A percentile compares a stretch with the other conserved stretches of the same genome.
Evolutionary conservation across 495 filamentous ascomycete species (phyloP).

Genomic region (Parachaetomium inaequale): DNA sequence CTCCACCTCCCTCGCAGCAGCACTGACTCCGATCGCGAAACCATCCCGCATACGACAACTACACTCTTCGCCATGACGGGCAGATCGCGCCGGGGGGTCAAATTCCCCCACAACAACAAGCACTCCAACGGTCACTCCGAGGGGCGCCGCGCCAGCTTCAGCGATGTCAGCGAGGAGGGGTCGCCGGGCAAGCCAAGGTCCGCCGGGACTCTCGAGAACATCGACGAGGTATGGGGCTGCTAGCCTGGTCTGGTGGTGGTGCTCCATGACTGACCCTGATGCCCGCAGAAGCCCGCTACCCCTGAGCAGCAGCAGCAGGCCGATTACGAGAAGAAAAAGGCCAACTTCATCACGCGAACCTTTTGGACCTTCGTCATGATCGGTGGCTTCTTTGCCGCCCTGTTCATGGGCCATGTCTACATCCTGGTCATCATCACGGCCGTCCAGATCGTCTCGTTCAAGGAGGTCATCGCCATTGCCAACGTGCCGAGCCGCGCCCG

Average conservation of each 20-base stretch:
- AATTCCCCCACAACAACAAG: conserved; percentile 65
- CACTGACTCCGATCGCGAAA: neutral
- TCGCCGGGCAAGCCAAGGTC: conserved; percentile 45
- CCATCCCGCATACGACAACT: too few species aligned
- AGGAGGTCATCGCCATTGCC: conserved; percentile 97
- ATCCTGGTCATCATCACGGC: conserved; percentile 87
- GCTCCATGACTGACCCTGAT: neutral
- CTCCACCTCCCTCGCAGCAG: neutral
- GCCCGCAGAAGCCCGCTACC: conserved; percentile 30
- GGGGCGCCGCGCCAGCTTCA: conserved; percentile 66
- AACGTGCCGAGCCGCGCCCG: conserved; percentile 88
- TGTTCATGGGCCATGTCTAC: conserved; percentile 96
- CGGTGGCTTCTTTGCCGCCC: conserved; percentile 78
- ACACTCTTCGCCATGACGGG: conserved; percentile 23
- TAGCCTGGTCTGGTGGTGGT: neutral
- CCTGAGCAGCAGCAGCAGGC: conserved; percentile 36
- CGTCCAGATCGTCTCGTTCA: conserved; percentile 95
- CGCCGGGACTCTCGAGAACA: conserved; percentile 33
- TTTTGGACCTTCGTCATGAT: conserved; percentile 99
- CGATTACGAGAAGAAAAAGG: conserved; percentile 98
- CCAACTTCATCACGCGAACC: conserved; percentile 93
- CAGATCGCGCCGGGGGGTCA: conserved; percentile 64
- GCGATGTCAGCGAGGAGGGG: conserved; percentile 73
- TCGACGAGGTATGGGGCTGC: conserved; percentile 35
- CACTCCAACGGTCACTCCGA: conserved; percentile 45